Base-by-base conservation (phyloP, 2,329 filamentous ascomycete genomes). In the Apiospora arundinis region DNA sequence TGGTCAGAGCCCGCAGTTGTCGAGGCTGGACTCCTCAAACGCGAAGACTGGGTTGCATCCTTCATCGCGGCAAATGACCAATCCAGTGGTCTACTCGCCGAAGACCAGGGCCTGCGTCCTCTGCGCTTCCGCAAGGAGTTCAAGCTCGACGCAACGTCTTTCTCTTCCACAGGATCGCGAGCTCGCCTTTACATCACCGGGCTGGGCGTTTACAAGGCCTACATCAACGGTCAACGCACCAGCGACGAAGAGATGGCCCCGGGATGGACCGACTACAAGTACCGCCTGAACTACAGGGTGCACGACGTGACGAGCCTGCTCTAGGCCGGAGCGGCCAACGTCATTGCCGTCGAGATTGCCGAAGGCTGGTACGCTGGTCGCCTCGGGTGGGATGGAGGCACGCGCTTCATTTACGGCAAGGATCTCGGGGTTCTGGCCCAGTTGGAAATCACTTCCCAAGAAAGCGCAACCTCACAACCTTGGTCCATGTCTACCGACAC, bases 301-400 rank as follows among this genome's bases (percentile, higher is more conserved):
- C 87, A 86, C 70, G 86, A 90, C 72, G 84, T 90, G 1, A 83
- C 82, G 0, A 72, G 79, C 0, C 78, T 86, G 0, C 70, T 89
- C 1, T 76, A 76, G 1, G 60, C 74, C 0, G 80, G 80, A 2
- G 69, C 71, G 23, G 65, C 72, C 2, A 88, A 88, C 74, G 78
- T 78, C 0, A 78, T 89, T 56, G 83, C 80, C 0, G 82, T 85
- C 1, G 83, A 85, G 23, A 84, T 88, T 6, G 85, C 81, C 2
- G 86, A 88, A 74, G 87, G 87, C 0, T 89, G 87, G 87, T 89
- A 83, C 68, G 76, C 81, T 14, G 83, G 84, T 4, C 78, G 83
- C 8, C 77, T 86, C 5, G 78, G 79, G 16, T 82, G 74, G 42
- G 71, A 74, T 14, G 73, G 69, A 0, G 78, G 78, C 1, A 67